These are phyloP conservation scores for Trichoderma cornu-damae DNA, from an alignment of 2,329 filamentous ascomycete genomes.

Conservation along the genomic window DNA sequence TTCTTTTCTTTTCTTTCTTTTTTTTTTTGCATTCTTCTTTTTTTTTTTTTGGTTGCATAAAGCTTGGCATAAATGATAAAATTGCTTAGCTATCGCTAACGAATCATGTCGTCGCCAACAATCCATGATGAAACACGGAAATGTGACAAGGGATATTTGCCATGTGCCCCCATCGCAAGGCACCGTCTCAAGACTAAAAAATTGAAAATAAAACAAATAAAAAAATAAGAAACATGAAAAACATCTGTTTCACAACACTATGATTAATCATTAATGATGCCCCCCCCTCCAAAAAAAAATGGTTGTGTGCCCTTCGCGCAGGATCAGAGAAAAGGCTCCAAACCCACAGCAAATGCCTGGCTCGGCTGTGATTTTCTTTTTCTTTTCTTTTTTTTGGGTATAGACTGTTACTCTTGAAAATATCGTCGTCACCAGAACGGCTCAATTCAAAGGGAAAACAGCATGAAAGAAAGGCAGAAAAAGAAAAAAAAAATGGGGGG, in stretches of 20 bases:
- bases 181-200: conserved; percentile 8
- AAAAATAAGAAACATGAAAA: too few relatives aligned
- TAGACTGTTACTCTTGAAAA: neutral
- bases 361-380: conserved; percentile 14
- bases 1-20: too few relatives aligned
- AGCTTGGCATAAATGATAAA: conserved; percentile 13
- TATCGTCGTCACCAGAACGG: conserved; percentile 13
- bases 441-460: neutral
- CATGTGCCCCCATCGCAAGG: conserved; percentile 14
- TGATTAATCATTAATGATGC: conserved; percentile 15
- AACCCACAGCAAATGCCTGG: conserved; percentile 16
- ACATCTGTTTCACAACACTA: conserved; percentile 15
- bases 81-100: conserved; percentile 9
- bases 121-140: conserved; percentile 7
- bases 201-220: neutral
- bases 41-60: conserved; percentile 9
- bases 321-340: conserved; percentile 5
- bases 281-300: too few relatives aligned
- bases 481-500: conserved; percentile 3
- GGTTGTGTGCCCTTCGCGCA: conserved; percentile 2
- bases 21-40: too few relatives aligned
- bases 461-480: neutral
- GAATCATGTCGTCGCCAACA: conserved; percentile 16
- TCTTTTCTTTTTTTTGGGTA: too few relatives aligned
- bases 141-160: conserved; percentile 4